These are phyloP conservation scores for Botrytis byssoidea DNA, from an alignment of 2,329 filamentous ascomycete genomes.

Conservation along the genomic window DNA sequence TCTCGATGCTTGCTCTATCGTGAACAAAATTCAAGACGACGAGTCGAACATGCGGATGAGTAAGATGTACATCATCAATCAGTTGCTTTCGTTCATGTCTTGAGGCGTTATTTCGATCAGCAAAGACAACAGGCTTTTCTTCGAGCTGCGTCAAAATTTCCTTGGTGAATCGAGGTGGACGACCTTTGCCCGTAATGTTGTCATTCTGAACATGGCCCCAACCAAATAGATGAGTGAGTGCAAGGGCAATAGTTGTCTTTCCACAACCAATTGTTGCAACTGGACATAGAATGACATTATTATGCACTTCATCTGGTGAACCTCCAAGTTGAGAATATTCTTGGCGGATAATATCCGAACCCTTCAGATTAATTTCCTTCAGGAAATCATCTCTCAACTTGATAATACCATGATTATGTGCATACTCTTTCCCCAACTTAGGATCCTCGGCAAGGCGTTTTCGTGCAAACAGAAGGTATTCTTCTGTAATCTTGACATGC, in stretches of 20 bases:
- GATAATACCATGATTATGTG: conserved; percentile 92
- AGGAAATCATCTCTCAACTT: conserved; percentile 85
- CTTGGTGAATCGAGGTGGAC: conserved; percentile 75
- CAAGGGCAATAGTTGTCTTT: conserved; percentile 89
- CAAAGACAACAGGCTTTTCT: conserved; percentile 71
- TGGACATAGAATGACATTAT: conserved; percentile 79
- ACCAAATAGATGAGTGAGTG: conserved; percentile 75
- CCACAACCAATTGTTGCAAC: conserved; percentile 94
- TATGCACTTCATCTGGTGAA: conserved; percentile 54
- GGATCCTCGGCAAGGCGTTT: conserved; percentile 69
- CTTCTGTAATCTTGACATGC: conserved; percentile 83
- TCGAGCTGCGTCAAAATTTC: conserved; percentile 65
- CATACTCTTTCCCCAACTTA: conserved; percentile 68
- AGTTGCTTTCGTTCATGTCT: conserved; percentile 85
- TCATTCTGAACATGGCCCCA: conserved; percentile 98
- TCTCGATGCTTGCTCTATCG: conserved; percentile 62
- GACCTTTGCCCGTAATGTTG: conserved; percentile 79
- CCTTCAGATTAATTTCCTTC: conserved; percentile 76
- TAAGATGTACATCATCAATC: conserved; percentile 70
- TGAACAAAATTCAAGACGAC: conserved; percentile 90
- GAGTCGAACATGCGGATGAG: conserved; percentile 63
- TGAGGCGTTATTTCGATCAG: conserved; percentile 93
- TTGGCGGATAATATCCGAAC: conserved; percentile 80
- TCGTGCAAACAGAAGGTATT: conserved; percentile 82
- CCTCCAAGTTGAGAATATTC: conserved; percentile 57